These are phyloP conservation scores for Mycena floridula DNA, from an alignment of 768 basidiomycete species.

Conservation along the genomic window DNA sequence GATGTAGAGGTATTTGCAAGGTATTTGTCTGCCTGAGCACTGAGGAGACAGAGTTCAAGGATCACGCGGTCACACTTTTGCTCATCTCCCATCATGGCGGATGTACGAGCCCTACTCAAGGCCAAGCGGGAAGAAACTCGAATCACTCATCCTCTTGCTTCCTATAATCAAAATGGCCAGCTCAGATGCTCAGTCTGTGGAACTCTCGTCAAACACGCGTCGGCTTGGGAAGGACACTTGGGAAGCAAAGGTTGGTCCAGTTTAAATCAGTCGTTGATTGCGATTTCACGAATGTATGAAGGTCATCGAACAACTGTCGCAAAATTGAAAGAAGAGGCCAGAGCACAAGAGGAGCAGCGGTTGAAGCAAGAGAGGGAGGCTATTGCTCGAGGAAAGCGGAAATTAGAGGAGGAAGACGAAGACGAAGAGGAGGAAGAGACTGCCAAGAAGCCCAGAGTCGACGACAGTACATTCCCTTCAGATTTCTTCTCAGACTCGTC, in stretches of 20 bases:
- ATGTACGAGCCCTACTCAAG: conserved; percentile 74
- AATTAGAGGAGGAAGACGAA: conserved; percentile 22
- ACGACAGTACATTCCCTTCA: conserved; percentile 38
- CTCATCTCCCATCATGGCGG: conserved; percentile 70
- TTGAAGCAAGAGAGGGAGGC: conserved; percentile 17
- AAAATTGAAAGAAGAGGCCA: conserved; percentile 51
- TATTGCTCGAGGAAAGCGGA: conserved; percentile 30
- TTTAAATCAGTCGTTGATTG: no score
- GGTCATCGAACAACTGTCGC: conserved; percentile 62
- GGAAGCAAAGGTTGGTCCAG: no score
- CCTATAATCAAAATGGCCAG: conserved; percentile 61
- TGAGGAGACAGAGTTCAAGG: no score
- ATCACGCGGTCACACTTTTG: no score
- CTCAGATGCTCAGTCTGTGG: conserved; percentile 66
- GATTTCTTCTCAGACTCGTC: conserved; percentile 83
- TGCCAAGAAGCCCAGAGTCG: conserved; percentile 24
- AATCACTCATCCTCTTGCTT: conserved; percentile 66
- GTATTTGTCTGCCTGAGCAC: no score
- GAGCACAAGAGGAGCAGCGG: conserved; percentile 27
- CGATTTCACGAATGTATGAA: no score
- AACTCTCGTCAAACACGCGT: conserved; percentile 61
- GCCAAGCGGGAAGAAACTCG: conserved; percentile 76
- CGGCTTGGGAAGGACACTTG: conserved; percentile 85
- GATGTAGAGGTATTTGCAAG: no score
- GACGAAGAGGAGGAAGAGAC: conserved; percentile 21